Evolutionary conservation across 2,329 filamentous ascomycete genomes (phyloP).

Genomic region (Ceratocystis smalleyi): DNA sequence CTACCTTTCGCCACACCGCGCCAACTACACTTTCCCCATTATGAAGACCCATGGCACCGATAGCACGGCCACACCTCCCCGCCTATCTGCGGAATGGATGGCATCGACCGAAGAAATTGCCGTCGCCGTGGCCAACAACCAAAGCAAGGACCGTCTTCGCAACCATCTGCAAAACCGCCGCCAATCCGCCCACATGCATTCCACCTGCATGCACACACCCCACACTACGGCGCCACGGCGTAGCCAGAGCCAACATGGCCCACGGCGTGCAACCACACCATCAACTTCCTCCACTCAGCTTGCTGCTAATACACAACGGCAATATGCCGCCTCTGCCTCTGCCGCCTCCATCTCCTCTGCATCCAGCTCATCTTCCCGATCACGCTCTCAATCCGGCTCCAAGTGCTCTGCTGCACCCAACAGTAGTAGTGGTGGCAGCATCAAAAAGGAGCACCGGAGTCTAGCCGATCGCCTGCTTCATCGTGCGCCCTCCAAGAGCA

Average conservation of each 20-base stretch:
- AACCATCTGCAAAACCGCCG: neutral
- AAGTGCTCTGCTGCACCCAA: neutral
- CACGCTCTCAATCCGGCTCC: neutral
- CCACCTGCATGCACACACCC: neutral
- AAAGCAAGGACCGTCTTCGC: neutral
- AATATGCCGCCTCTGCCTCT: neutral
- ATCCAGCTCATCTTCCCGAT: neutral
- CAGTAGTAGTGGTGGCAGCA: neutral
- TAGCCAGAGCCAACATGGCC: neutral
- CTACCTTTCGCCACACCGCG: neutral
- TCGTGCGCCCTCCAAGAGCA: neutral
- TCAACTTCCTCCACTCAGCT: neutral
- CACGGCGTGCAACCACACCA: neutral
- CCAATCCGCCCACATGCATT: neutral
- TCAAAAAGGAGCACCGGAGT: slow-evolving; percentile 6
- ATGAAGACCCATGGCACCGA: neutral
- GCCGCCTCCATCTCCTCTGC: neutral
- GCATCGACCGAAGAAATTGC: slow-evolving; percentile 13
- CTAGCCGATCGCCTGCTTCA: slow-evolving; percentile 9
- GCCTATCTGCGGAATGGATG: slow-evolving; percentile 10
- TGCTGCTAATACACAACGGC: neutral
- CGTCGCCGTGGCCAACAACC: neutral
- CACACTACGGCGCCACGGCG: neutral
- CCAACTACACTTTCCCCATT: slow-evolving; percentile 5
- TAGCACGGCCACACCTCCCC: neutral